phyloP scores from a whole-genome alignment of 2,329 filamentous ascomycete genomes.

The Magnaporthiopsis rhizophila region DNA sequence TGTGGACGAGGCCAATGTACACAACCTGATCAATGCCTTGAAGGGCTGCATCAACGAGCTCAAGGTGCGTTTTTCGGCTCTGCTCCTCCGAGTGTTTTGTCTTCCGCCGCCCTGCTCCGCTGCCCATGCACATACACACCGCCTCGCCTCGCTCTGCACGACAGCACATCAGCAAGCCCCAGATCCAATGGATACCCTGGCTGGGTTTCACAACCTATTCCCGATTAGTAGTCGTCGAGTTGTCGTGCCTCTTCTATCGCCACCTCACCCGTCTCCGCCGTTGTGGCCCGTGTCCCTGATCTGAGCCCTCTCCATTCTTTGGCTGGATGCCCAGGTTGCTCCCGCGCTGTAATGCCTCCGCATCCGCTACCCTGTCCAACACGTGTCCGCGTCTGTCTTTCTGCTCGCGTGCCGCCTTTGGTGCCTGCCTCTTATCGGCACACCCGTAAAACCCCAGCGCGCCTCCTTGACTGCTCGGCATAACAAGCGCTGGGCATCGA shows the following conservation, averaged over 20 bases:
- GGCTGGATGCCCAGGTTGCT: not conserved
- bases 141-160: not conserved
- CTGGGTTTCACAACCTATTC: not conserved
- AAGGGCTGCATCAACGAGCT: slow-evolving; percentile 65
- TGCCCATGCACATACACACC: not conserved
- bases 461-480: not conserved
- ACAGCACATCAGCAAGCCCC: not conserved
- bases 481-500: too few relatives aligned
- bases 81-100: not conserved
- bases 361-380: not conserved
- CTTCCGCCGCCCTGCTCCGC: not conserved
- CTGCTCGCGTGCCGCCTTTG: not conserved
- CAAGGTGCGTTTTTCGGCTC: slow-evolving; percentile 39
- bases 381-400: not conserved
- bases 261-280: not conserved
- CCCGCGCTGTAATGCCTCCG: not conserved
- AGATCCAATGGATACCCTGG: not conserved
- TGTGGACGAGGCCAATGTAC: slow-evolving; percentile 64
- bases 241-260: not conserved
- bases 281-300: not conserved
- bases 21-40: slow-evolving; percentile 55
- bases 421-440: not conserved
- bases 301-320: not conserved
- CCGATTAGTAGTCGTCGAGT: not conserved
- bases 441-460: too few relatives aligned